Evolutionary conservation across 163 green algal species (phyloP), one percentile per base, ranked within the genome.

Genomic region (Scenedesmus sp.): DNA sequence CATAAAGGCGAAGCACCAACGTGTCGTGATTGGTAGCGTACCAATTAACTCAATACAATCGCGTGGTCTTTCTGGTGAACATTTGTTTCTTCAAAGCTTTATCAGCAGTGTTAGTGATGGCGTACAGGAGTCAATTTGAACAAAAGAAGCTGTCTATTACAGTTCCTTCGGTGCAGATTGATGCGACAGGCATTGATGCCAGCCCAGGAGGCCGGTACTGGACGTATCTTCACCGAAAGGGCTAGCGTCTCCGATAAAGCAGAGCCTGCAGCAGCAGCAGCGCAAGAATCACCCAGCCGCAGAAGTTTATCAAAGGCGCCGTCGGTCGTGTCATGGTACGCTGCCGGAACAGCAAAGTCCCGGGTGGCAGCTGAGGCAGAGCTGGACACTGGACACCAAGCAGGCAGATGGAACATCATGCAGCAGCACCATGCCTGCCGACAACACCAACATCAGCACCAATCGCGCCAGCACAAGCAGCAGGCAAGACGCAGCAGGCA

Each of bases 371-470:
- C 65, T 76, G 65, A 76, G 40, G 65, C 65, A 76, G 65, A 76
- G 65, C 65, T 76, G 65, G 65, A 76, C 65, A 37, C 65, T 76
- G 65, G 65, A 76, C 65, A 76, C 30, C 65, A 76, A 76, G 30
- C 65, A 40, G 30, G 30, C 65, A 40, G 65, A 37, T 76, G 65
- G 30, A 40, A 76, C 65, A 76, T 18, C 65, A 40, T 76, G 30
- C 65, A 76, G 65, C 65, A 76, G 65, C 65, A 76, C 6, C 65
- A 40, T 5, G 30, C 16, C 65, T 40, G 30, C 30, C 20, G 7
- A 26, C 65, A 18, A 76, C 65, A 40, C 26, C 65, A 76, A 3
- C 30, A 6, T 0, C 30, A 40, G 2, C 30, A 76, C 0, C 30
- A 76, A 40, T n/a, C n/a, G n/a, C n/a, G n/a, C n/a, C 65, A 76